These are phyloP conservation scores for Rhytidiadelphus loreus DNA, from an alignment of 225 moss, liverwort and hornwort species.

Conservation along the genomic window DNA sequence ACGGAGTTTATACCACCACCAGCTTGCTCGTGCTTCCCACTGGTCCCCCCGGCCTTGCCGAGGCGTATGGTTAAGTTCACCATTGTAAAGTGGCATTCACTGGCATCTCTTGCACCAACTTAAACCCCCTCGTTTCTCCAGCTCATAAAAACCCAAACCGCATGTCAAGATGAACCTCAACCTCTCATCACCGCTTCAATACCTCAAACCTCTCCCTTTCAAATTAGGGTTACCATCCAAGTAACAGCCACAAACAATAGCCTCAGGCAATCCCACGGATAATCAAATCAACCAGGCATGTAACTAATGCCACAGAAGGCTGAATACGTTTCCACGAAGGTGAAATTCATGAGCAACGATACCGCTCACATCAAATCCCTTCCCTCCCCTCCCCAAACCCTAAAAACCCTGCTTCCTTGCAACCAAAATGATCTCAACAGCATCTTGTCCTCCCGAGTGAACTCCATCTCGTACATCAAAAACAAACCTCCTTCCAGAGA, in stretches of 20 bases:
- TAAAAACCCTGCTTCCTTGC: slow-evolving; percentile 3
- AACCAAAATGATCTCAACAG: neutral
- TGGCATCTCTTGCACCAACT: neutral
- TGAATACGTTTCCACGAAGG: neutral
- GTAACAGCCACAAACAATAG: neutral
- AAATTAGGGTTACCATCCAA: slow-evolving; percentile 8
- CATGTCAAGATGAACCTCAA: neutral
- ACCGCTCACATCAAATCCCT: neutral
- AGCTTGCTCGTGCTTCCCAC: slow-evolving; percentile 19
- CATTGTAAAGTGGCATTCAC: slow-evolving; percentile 37
- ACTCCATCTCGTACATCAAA: neutral
- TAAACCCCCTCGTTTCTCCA: neutral
- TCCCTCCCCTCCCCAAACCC: neutral
- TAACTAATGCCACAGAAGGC: neutral
- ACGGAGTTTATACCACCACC: neutral
- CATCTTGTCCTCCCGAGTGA: neutral
- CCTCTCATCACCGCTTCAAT: neutral
- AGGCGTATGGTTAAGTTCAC: slow-evolving; percentile 95
- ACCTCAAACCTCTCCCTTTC: neutral
- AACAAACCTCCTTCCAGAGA: neutral
- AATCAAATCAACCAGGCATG: slow-evolving; percentile 5
- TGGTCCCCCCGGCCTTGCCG: slow-evolving; percentile 50
- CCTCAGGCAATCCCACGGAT: neutral
- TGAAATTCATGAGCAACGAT: neutral
- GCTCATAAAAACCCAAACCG: neutral